These are phyloP conservation scores for Phytophthora fragariaefolia DNA, from an alignment of 352 stramenopile species.

Conservation along the genomic window DNA sequence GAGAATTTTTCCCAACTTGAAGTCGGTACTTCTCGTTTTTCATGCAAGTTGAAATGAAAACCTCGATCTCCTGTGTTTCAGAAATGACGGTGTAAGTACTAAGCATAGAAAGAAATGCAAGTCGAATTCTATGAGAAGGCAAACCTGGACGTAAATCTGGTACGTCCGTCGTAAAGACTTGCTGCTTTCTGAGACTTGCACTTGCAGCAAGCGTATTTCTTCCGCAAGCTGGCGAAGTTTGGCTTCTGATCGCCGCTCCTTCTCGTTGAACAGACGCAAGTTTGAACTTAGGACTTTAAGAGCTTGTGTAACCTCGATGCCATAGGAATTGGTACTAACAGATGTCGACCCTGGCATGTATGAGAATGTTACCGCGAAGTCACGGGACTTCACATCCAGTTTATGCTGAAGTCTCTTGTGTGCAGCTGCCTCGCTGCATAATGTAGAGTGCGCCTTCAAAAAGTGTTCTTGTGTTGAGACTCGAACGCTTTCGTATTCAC, in stretches of 20 bases:
- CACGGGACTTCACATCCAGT: conserved; percentile 55
- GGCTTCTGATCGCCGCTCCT: conserved; percentile 45
- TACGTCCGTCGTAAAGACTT: conserved; percentile 51
- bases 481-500: conserved; percentile 73
- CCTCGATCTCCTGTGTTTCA: conserved; percentile 66
- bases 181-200: conserved; percentile 41
- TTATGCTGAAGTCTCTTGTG: conserved; percentile 71
- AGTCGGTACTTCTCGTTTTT: conserved; percentile 89
- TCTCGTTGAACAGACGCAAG: conserved; percentile 38
- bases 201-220: conserved; percentile 52
- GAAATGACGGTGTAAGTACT: background rate
- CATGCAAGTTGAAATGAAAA: conserved; percentile 80
- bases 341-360: conserved; percentile 34
- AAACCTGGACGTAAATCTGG: conserved; percentile 68
- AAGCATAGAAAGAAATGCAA: no score
- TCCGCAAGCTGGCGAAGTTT: conserved; percentile 58
- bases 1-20: conserved; percentile 81
- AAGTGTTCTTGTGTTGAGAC: conserved; percentile 72
- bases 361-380: conserved; percentile 43
- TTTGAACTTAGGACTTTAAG: conserved; percentile 37
- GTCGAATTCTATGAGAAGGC: conserved; percentile 3
- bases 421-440: conserved; percentile 53
- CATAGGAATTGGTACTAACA: conserved; percentile 24
- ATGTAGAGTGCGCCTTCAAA: conserved; percentile 46
- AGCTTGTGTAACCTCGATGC: conserved; percentile 41